Conservation (phyloP, 2,329 filamentous ascomycete species). For the Colletotrichum acutatum region DNA sequence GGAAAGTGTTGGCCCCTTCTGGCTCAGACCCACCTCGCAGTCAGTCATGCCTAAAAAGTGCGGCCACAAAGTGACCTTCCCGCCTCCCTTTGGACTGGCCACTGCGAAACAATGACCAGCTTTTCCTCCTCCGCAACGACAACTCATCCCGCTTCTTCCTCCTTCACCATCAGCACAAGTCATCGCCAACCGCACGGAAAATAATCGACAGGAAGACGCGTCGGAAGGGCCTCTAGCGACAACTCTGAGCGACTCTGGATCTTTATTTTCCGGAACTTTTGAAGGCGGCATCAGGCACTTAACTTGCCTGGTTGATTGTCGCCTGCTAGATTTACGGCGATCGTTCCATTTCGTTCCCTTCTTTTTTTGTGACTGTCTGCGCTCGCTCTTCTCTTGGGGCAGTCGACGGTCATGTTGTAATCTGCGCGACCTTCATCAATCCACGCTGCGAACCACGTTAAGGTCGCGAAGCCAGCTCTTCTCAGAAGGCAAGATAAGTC, state of each 20-base stretch:
- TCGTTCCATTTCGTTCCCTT: constrained; percentile 31
- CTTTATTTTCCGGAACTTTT: constrained; percentile 6
- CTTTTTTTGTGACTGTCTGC: constrained; percentile 30
- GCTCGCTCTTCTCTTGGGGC: constrained; percentile 16
- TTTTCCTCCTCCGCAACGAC: constrained; percentile 39
- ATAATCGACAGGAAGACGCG: constrained; percentile 30
- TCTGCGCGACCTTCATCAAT: constrained; percentile 28
- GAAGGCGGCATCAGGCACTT: constrained; percentile 20
- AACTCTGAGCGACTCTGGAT: constrained; percentile 5
- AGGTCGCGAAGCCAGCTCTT: constrained; percentile 28
- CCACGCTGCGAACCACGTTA: constrained; percentile 32
- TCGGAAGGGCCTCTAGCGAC: constrained; percentile 26
- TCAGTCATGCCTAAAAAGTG: constrained; percentile 20
- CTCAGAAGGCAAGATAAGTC: constrained; percentile 11
- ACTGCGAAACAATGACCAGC: constrained; percentile 38
- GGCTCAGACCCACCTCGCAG: constrained; percentile 22
- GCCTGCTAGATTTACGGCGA: constrained; percentile 6
- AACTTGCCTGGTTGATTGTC: constrained; percentile 31
- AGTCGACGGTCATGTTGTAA: constrained; percentile 32
- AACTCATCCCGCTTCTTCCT: constrained; percentile 25
- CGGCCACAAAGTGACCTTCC: constrained; percentile 29
- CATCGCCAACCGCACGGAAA: constrained; percentile 16
- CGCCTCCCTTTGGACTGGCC: constrained; percentile 27
- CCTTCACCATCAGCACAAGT: constrained; percentile 34
- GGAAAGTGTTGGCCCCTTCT: constrained; percentile 4